Evolutionary conservation across 306 rosid genomes (phyloP), one percentile per base, ranked within the genome.

Genomic region (Astragalus glycyphyllos): DNA sequence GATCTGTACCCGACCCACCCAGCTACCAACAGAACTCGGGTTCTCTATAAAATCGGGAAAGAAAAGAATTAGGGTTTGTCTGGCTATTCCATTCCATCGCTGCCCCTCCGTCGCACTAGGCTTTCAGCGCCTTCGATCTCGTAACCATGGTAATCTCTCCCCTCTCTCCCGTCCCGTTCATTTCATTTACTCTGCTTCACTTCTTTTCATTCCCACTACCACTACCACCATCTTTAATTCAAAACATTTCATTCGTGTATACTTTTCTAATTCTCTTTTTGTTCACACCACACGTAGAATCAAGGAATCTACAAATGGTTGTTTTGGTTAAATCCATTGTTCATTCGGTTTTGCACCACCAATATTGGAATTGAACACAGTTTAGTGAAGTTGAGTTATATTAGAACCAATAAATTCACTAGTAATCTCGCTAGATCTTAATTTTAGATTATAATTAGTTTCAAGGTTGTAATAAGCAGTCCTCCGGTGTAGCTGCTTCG

Each of bases 141-240:
- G 66, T 0, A 58, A 69, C 13, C 47, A 82, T 78, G 86, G 86
- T 82, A 58, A 67, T 42, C 26, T 55, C 49, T 35, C 49, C 48
- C 40, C 42, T 31, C 32, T 26, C 12, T 35, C 32, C 34, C 9
- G 9, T 37, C 9, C 62, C 32, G 4, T 6, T 40, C 32, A n/a
- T 32, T 45, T 37, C 8, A 49, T 45, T 46, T 34, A 12, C 11
- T 38, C 7, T 9, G 7, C 9, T 11, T 10, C n/a, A 49, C 23
- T 65, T 48, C 55, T 46, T 2, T 32, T 13, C 13, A 8, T n/a
- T 65, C 9, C 50, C 13, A 37, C 48, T 54, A 12, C 2, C 9
- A 35, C 17, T 7, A 9, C 51, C 37, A 31, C 23, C 23, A 20
- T 20, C 23, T 20, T 20, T 20, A 40, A 8, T 13, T 12, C 58